Evolutionary conservation across 768 basidiomycete genomes (phyloP), one percentile per base, ranked within the genome.

Genomic region (Tephrocybe sp.): DNA sequence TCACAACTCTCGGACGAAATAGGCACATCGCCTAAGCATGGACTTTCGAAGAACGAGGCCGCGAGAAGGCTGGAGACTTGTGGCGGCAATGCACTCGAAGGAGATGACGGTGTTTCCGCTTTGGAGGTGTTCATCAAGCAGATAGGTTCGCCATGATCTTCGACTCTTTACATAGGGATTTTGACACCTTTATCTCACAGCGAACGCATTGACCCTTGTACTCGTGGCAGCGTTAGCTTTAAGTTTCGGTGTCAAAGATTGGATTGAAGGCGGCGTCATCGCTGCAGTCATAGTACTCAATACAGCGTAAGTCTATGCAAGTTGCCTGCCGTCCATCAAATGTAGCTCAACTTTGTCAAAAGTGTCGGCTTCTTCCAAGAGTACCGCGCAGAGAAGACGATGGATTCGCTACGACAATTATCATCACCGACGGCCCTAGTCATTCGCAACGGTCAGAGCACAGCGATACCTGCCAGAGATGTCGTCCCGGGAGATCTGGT

Each of bases 191-290:
- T 15, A 18, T 25, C 27, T 27, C 42, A 16, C 39, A 70, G 73
- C 74, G 18, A 76, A 77, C 55, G 75, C 74, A 1, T 61, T 76
- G 44, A 69, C 65, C 25, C 45, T 69, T 1, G 67, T 69, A 6
- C 55, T 71, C 10, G 42, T 69, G 11, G 69, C 64, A 9, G 71
- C 72, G 4, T 66, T 82, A 61, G 75, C 74, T 3, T 67, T 82
- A 8, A 79, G 77, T 7, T 78, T 82, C 54, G 80, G 75, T 49
- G 77, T 79, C 22, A 63, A 75, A 57, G 76, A 77, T 43, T 83
- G 70, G 60, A 73, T 81, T 46, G 74, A 76, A 59, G 77, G 75
- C 5, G 77, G 73, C 25, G 75, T 78, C 9, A 74, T 78, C 41
- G 72, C 71, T n/a, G 72, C 69, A 23, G 69, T 76, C 34, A 68